These are phyloP conservation scores for Phellopilus nigrolimitatus DNA, from an alignment of 1,284 basidiomycete genomes.

Conservation along the genomic window DNA sequence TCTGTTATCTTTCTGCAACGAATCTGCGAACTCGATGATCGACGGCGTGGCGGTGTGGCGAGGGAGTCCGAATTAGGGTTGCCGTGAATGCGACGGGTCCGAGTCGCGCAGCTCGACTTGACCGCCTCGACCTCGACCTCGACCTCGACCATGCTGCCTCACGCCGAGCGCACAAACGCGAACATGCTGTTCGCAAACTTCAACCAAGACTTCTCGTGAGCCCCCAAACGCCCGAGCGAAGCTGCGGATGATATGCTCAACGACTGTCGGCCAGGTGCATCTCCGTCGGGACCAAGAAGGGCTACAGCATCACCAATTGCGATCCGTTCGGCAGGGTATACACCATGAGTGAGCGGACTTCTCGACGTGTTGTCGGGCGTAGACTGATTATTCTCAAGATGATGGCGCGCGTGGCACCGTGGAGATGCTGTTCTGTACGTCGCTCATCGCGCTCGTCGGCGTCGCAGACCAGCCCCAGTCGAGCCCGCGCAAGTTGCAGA, in stretches of 20 bases:
- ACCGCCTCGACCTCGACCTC: background rate
- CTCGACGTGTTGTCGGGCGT: background rate
- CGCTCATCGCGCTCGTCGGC: conserved; percentile 92
- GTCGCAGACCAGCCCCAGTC: conserved; percentile 86
- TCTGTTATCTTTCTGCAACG: background rate
- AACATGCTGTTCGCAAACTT: conserved; percentile 83
- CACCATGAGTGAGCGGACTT: conserved; percentile 69
- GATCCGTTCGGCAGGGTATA: conserved; percentile 97
- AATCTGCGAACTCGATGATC: no score
- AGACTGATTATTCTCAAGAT: conserved; percentile 40
- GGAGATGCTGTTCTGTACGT: conserved; percentile 99
- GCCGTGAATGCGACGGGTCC: no score
- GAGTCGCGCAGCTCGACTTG: background rate
- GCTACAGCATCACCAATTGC: conserved; percentile 96
- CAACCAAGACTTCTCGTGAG: conserved; percentile 84
- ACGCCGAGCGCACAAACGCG: conserved; percentile 35
- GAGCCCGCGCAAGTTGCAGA: conserved; percentile 90
- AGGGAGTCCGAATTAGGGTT: no score
- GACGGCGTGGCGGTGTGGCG: no score
- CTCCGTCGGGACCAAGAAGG: conserved; percentile 91
- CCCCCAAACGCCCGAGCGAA: background rate
- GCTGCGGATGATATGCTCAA: conserved; percentile 1
- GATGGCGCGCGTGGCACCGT: conserved; percentile 94
- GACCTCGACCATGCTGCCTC: conserved; percentile 25
- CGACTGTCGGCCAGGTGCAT: conserved; percentile 62